Evolutionary conservation across 352 stramenopile genomes (phyloP).

Genomic region (Thraustochytrium sp.): DNA sequence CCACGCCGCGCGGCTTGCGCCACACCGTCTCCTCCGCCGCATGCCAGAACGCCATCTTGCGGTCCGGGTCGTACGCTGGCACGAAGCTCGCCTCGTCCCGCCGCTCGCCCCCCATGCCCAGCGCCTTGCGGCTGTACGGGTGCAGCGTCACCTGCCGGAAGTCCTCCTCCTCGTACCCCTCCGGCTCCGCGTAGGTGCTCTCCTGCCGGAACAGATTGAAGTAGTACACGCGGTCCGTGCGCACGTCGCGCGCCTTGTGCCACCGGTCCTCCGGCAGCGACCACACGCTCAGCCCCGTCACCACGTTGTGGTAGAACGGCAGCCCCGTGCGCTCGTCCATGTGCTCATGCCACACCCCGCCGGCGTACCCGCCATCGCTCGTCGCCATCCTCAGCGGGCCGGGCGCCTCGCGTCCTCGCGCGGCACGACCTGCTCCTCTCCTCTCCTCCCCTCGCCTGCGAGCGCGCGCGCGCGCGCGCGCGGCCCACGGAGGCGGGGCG

Average conservation of each 20-base stretch:
- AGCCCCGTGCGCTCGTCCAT: not conserved
- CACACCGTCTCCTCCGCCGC: not conserved
- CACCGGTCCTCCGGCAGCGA: conserved; percentile 13
- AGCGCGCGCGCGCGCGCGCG: too few relatives aligned
- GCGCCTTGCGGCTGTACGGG: not conserved
- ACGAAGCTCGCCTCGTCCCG: not conserved
- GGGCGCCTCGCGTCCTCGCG: too few relatives aligned
- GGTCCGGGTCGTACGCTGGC: conserved; percentile 1
- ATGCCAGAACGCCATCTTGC: not conserved
- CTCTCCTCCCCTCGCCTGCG: too few relatives aligned
- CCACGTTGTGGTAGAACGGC: conserved; percentile 38
- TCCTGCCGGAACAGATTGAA: conserved; percentile 29
- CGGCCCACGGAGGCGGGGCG: too few relatives aligned
- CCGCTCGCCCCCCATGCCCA: conserved; percentile 1
- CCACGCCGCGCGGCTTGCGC: not conserved
- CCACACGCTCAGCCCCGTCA: conserved; percentile 23
- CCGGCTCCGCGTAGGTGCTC: conserved; percentile 10
- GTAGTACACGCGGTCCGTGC: not conserved
- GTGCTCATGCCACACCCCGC: conserved; percentile 13
- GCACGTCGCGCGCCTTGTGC: conserved; percentile 29
- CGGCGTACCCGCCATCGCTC: not conserved
- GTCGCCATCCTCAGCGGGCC: too few relatives aligned
- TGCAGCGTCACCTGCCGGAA: not conserved
- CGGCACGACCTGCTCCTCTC: too few relatives aligned
- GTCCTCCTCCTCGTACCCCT: conserved; percentile 24